Base-by-base conservation (phyloP, 2,329 filamentous ascomycete genomes). In the Penicillium fuscoglaucum region DNA sequence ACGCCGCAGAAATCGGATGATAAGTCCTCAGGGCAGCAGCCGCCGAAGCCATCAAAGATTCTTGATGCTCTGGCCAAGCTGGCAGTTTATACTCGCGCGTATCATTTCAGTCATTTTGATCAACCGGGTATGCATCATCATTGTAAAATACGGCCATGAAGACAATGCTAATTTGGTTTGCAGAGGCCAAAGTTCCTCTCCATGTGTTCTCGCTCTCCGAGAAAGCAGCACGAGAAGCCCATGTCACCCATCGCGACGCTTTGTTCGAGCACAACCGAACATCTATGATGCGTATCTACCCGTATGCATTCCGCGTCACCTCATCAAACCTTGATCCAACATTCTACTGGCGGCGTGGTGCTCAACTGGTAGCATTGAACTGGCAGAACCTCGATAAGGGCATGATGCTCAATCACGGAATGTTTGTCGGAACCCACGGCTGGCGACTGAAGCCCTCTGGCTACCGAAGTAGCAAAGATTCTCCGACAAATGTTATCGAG, bases 331-430 rank as follows among this genome's bases (percentile, higher is more conserved):
- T 96, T 13, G 91, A 96, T 66, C 92, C 93, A 5, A 84, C 87
- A 0, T 82, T 88, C 4, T 95, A 93, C 75, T 97, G 93, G 93
- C 84, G 91, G 33, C 88, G 90, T 63, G 93, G 93, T 15, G 88
- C 96, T 3, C 93, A 97, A 74, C 88, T 97, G 66, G 91, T 96
- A 1, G 93, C 93, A 0, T 80, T 98, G 60, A 97, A 97, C 76
- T 98, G 93, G 91, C 93, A 98, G 75, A 88, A 87, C 61, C 87
- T 90, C 74, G 92, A 97, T 69, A 89, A 91, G 66, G 92, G 91
- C 33, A 96, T 96, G 88, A 97, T 97, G 93, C 83, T 96, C 15
- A 97, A 97, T 70, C 88, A 95, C 70, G 93, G 86, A 66, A 95
- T 96, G 91, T 96, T 96, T 74, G 84, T 86, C 1, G 90, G 87